A percentile compares a stretch with the other conserved stretches of the same genome.
Conservation (phyloP, 768 basidiomycete species). For the Candolleomyces aberdarensis region DNA sequence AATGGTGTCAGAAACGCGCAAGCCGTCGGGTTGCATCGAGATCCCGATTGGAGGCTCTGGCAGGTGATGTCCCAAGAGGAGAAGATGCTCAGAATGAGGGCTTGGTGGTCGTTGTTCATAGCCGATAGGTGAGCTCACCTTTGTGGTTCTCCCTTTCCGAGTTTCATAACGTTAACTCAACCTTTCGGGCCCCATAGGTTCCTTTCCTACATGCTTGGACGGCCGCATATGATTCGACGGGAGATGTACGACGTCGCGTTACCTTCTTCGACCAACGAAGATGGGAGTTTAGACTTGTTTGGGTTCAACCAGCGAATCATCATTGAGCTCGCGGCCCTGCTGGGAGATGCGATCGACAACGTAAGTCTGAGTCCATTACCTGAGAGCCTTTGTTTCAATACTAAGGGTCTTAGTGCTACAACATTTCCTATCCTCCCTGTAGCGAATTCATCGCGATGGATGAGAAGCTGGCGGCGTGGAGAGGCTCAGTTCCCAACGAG, state of each 20-base stretch:
- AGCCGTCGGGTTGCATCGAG: conserved; percentile 42
- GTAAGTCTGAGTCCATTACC: conserved; percentile 19
- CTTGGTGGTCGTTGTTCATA: conserved; percentile 42
- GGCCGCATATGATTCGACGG: conserved; percentile 40
- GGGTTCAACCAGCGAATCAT: conserved; percentile 34
- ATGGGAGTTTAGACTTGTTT: conserved; percentile 32
- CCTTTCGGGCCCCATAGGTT: conserved; percentile 23
- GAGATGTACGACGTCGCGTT: conserved; percentile 35
- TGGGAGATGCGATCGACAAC: conserved; percentile 40
- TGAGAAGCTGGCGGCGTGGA: conserved; percentile 42
- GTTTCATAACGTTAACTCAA: conserved; percentile 9
- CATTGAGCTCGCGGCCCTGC: conserved; percentile 35
- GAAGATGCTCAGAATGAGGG: conserved; percentile 34
- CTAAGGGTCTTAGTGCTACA: conserved; percentile 29
- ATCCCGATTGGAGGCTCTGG: conserved; percentile 39
- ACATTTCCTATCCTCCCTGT: conserved; percentile 30
- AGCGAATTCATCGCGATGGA: conserved; percentile 39
- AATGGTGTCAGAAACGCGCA: conserved; percentile 36
- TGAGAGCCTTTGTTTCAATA: neutral
- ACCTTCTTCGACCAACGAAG: conserved; percentile 25
- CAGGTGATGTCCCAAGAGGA: conserved; percentile 44
- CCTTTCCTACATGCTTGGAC: conserved; percentile 41
- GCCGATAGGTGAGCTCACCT: conserved; percentile 38
- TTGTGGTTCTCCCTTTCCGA: neutral
- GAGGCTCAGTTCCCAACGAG: conserved; percentile 35